Percentiles rank a stretch among this genome's conserved stretches.
Evolutionary conservation across 2,329 filamentous ascomycete species (phyloP).

Genomic region (Shiraia bambusicola): DNA sequence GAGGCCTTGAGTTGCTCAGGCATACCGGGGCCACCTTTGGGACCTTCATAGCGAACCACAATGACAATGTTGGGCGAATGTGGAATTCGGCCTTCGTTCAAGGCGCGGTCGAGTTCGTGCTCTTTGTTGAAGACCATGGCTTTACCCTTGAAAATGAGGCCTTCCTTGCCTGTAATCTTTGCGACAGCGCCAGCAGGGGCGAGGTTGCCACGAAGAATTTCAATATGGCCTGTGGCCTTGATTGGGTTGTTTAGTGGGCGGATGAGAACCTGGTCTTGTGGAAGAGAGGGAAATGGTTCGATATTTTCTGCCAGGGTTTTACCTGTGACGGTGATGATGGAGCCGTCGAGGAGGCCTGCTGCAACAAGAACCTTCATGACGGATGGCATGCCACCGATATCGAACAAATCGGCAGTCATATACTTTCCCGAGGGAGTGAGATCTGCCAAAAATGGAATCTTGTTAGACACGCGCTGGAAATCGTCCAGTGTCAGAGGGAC

Average conservation of each 20-base stretch:
- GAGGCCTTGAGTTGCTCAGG: conserved; percentile 88
- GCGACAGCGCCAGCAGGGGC: conserved; percentile 87
- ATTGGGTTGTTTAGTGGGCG: conserved; percentile 78
- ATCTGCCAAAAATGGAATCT: conserved; percentile 83
- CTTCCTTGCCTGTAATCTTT: conserved; percentile 96
- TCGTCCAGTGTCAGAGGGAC: conserved; percentile 79
- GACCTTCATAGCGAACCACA: conserved; percentile 90
- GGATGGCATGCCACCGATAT: conserved; percentile 80
- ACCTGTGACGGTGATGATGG: conserved; percentile 79
- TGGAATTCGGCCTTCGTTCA: conserved; percentile 69
- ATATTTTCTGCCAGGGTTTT: conserved; percentile 83
- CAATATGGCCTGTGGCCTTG: conserved; percentile 83
- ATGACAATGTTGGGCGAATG: conserved; percentile 81
- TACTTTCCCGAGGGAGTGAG: conserved; percentile 81
- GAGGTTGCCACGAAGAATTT: conserved; percentile 83
- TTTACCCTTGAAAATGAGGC: conserved; percentile 74
- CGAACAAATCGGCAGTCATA: conserved; percentile 85
- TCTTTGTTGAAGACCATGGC: conserved; percentile 89
- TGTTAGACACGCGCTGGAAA: conserved; percentile 76
- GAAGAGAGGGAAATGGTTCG: conserved; percentile 71
- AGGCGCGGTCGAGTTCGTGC: conserved; percentile 70
- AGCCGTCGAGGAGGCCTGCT: conserved; percentile 72
- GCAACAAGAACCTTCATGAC: conserved; percentile 85
- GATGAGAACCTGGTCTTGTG: conserved; percentile 80
- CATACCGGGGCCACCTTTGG: conserved; percentile 93